These are phyloP conservation scores for Auriculariales sp. DNA, from an alignment of 768 basidiomycete species.

Conservation along the genomic window DNA sequence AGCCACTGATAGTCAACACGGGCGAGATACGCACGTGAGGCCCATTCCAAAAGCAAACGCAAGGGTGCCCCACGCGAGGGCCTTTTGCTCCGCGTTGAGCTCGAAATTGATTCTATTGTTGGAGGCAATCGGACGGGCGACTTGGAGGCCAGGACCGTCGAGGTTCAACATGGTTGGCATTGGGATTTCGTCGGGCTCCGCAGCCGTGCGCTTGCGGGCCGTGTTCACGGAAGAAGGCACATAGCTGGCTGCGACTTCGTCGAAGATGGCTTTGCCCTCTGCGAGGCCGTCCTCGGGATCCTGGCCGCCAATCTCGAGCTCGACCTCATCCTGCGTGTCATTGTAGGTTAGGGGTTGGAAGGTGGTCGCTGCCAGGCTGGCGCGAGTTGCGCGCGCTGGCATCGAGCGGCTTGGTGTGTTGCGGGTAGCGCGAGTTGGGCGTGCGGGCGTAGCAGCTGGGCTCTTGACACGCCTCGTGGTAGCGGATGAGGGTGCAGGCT, in stretches of 20 bases:
- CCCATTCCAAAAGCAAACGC: background rate
- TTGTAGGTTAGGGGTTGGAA: slow-evolving; percentile 30
- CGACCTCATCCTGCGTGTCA: slow-evolving; percentile 40
- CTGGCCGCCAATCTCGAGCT: slow-evolving; percentile 33
- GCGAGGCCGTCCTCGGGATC: slow-evolving; percentile 57
- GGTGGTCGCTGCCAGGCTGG: slow-evolving; percentile 11
- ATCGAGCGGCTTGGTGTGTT: slow-evolving; percentile 14
- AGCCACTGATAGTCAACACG: background rate
- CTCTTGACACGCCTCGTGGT: slow-evolving; percentile 21
- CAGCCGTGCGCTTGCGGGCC: slow-evolving; percentile 2
- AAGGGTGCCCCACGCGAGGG: background rate
- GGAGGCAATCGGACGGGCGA: slow-evolving; percentile 3
- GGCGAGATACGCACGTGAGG: background rate
- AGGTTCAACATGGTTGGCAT: background rate
- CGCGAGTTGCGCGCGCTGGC: slow-evolving; percentile 10
- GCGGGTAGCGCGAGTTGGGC: slow-evolving; percentile 25
- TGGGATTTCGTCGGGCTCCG: slow-evolving; percentile 6
- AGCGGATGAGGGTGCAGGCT: slow-evolving; percentile 4
- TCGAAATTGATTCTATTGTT: slow-evolving; percentile 1
- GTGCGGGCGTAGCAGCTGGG: slow-evolving; percentile 19
- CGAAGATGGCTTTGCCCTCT: slow-evolving; percentile 68
- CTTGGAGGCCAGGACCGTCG: background rate
- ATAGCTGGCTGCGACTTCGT: slow-evolving; percentile 51
- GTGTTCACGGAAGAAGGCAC: slow-evolving; percentile 10
- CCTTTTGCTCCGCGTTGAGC: slow-evolving; percentile 1